phyloP scores from a whole-genome alignment of 2,329 filamentous ascomycete species.

The Alternaria ethzedia region DNA sequence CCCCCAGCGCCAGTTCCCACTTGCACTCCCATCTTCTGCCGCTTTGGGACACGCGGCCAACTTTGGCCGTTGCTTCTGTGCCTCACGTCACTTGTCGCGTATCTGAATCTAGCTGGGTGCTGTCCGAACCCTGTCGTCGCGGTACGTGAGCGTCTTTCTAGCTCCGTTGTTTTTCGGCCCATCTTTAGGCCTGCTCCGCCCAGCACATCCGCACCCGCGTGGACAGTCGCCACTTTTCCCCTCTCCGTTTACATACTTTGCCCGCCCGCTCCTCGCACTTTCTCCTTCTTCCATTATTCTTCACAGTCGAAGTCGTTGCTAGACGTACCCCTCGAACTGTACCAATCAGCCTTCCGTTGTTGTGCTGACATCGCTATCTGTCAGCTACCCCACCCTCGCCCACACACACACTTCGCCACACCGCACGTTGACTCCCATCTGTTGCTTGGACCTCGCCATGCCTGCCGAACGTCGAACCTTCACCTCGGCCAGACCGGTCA shows the following conservation, averaged over 20 bases:
- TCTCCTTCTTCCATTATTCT: slow-evolving; percentile 14
- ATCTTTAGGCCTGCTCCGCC: slow-evolving; percentile 33
- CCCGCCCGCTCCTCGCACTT: slow-evolving; percentile 10
- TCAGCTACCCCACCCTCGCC: slow-evolving; percentile 18
- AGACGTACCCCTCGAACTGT: slow-evolving; percentile 24
- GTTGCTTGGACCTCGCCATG: slow-evolving; percentile 32
- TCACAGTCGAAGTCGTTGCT: slow-evolving; percentile 28
- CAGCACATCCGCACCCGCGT: slow-evolving; percentile 20
- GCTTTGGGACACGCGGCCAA: slow-evolving; percentile 6
- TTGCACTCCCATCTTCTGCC: slow-evolving; percentile 10
- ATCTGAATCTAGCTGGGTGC: slow-evolving; percentile 22
- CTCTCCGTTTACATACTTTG: slow-evolving; percentile 21
- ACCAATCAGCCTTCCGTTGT: neutral
- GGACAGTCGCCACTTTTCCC: slow-evolving; percentile 34
- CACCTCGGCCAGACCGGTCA: slow-evolving; percentile 49
- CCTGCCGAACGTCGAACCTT: slow-evolving; percentile 49
- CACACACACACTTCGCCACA: slow-evolving; percentile 17
- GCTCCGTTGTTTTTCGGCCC: slow-evolving; percentile 35
- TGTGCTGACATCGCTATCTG: slow-evolving; percentile 4
- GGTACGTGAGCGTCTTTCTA: slow-evolving; percentile 20
- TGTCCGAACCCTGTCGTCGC: slow-evolving; percentile 25
- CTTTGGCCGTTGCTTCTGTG: slow-evolving; percentile 12
- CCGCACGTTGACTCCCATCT: neutral
- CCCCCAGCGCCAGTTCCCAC: slow-evolving; percentile 19
- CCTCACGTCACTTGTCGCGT: slow-evolving; percentile 25